phyloP scores from a whole-genome alignment of 306 rosid species.

The Glycine tomentella region DNA sequence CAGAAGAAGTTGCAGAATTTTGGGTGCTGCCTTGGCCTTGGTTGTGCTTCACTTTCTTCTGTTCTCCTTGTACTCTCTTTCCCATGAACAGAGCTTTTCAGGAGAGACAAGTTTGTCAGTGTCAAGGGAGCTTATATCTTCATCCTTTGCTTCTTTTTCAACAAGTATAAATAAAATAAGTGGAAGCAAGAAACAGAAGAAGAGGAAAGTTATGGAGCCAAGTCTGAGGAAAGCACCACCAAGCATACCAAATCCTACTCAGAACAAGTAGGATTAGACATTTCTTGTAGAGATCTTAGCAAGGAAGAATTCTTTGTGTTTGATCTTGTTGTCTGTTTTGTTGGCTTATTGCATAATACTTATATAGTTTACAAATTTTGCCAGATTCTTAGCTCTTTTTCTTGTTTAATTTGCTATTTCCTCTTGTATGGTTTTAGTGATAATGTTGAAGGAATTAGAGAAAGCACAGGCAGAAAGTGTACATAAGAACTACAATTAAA shows the following conservation, averaged over 20 bases:
- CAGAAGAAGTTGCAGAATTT: slow-evolving; percentile 43
- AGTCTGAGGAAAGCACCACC: slow-evolving; percentile 63
- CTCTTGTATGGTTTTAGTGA: slow-evolving; percentile 28
- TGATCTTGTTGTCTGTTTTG: slow-evolving; percentile 33
- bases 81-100: slow-evolving; percentile 46
- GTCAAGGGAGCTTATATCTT: slow-evolving; percentile 60
- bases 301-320: slow-evolving; percentile 16
- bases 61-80: slow-evolving; percentile 53
- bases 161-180: slow-evolving; percentile 41
- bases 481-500: slow-evolving; percentile 47
- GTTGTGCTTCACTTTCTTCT: slow-evolving; percentile 54
- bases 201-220: slow-evolving; percentile 63
- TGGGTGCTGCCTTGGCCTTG: slow-evolving; percentile 53
- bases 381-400: slow-evolving; percentile 36
- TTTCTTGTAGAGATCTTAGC: slow-evolving; percentile 29
- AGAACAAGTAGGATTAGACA: slow-evolving; percentile 57
- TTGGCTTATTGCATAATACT: slow-evolving; percentile 8
- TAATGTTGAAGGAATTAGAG: slow-evolving; percentile 43
- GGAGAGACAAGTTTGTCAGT: slow-evolving; percentile 52
- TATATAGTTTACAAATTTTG: slow-evolving; percentile 22
- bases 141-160: slow-evolving; percentile 51
- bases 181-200: slow-evolving; percentile 53
- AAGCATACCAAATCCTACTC: slow-evolving; percentile 71
- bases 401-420: background rate
- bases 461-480: slow-evolving; percentile 37